A percentile compares a stretch with the other conserved stretches of the same genome.
Evolutionary conservation across 2,329 filamentous ascomycete species (phyloP).

Genomic region (Pseudocercospora fuligena): DNA sequence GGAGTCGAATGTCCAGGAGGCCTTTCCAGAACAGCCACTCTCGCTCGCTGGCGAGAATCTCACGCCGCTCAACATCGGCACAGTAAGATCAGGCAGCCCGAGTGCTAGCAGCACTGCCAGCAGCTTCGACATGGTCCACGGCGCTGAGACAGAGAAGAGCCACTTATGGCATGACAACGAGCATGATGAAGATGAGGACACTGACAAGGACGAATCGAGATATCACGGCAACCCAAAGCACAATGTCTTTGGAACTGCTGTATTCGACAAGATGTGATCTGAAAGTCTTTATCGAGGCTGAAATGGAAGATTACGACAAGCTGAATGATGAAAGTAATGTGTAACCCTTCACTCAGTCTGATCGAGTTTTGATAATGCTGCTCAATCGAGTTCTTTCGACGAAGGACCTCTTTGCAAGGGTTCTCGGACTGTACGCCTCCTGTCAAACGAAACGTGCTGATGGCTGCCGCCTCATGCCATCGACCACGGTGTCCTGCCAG

Average conservation of each 20-base stretch:
- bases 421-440: background rate
- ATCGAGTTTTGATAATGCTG: background rate
- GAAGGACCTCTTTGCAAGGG: background rate
- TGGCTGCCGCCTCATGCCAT: no score
- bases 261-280: conserved; percentile 47
- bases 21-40: conserved; percentile 39
- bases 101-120: conserved; percentile 40
- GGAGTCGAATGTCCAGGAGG: conserved; percentile 32
- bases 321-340: background rate
- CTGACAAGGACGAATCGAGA: conserved; percentile 31
- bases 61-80: conserved; percentile 3
- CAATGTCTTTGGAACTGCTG: conserved; percentile 38
- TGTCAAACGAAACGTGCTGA: background rate
- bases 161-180: conserved; percentile 30
- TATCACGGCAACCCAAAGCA: conserved; percentile 34
- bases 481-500: no score
- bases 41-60: conserved; percentile 4
- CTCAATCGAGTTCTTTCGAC: background rate
- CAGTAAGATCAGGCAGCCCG: conserved; percentile 26
- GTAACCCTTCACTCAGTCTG: background rate
- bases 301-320: background rate
- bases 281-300: no score
- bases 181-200: conserved; percentile 33
- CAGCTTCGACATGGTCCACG: conserved; percentile 54
- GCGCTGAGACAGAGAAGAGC: conserved; percentile 48